Conservation (phyloP, 1,139 yeast genomes). For the Pichia sp. region DNA sequence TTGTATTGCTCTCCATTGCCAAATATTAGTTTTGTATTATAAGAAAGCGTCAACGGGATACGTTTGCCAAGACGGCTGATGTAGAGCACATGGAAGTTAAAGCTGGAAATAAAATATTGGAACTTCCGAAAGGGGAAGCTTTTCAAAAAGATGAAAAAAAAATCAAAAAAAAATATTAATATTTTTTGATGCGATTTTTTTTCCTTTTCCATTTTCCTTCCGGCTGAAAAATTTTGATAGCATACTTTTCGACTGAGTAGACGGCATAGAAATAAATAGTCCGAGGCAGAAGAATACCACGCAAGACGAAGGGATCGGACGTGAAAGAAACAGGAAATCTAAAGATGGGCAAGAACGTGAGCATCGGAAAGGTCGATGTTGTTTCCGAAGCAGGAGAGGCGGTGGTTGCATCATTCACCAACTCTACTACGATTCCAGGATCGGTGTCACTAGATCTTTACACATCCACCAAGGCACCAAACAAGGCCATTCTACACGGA, state of each 20-base stretch:
- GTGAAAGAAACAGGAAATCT: not conserved
- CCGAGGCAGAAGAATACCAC: not conserved
- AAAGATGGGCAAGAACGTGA: conserved; percentile 1
- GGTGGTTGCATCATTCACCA: conserved; percentile 54
- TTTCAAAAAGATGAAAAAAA: not conserved
- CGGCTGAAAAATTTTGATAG: not conserved
- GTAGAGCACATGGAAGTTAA: not conserved
- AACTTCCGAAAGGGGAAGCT: conserved; percentile 9
- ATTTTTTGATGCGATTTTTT: not conserved
- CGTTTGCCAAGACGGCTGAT: too few relatives aligned
- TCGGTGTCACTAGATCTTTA: conserved; percentile 61
- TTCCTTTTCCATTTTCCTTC: not conserved
- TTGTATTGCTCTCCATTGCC: not conserved
- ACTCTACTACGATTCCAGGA: conserved; percentile 63
- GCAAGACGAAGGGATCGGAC: not conserved
- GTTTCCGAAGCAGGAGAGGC: conserved; percentile 20
- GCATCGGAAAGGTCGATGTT: conserved; percentile 15
- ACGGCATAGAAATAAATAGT: too few relatives aligned
- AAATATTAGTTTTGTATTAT: too few relatives aligned
- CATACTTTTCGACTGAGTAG: too few relatives aligned
- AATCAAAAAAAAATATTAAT: not conserved
- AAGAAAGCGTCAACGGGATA: too few relatives aligned
- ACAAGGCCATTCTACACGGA: conserved; percentile 57
- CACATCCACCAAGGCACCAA: conserved; percentile 13
- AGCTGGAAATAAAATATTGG: not conserved